phyloP scores from a whole-genome alignment of 164 flowering plant genomes.

The Houttuynia cordata region DNA sequence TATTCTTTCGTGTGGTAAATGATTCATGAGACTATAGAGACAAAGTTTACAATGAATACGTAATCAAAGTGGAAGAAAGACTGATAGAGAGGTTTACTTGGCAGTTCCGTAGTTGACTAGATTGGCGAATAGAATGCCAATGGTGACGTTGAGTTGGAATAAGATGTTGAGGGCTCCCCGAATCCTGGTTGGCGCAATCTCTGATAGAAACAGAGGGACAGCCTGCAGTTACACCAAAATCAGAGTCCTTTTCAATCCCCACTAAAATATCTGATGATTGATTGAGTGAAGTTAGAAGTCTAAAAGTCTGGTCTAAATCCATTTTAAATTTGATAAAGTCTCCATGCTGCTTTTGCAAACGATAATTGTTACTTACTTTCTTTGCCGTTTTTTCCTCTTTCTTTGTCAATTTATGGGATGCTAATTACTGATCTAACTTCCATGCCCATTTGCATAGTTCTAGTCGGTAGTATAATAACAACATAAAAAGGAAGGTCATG shows the following conservation, averaged over 20 bases:
- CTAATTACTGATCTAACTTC: no score
- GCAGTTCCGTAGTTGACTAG: slow-evolving; percentile 85
- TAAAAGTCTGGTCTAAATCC: not conserved
- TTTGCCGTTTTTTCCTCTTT: no score
- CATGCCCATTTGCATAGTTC: no score
- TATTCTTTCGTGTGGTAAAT: no score
- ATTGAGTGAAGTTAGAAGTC: not conserved
- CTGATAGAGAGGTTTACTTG: slow-evolving; percentile 24
- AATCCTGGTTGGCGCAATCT: slow-evolving; percentile 89
- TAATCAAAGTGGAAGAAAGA: not conserved
- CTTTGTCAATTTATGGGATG: no score
- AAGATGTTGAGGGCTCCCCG: slow-evolving; percentile 90
- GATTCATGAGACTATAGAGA: not conserved
- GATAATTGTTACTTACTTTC: no score
- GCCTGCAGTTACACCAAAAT: slow-evolving; percentile 36
- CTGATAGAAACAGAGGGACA: slow-evolving; percentile 86
- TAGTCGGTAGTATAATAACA: no score
- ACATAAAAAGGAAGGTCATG: no score
- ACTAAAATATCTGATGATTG: not conserved
- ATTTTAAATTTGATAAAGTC: no score
- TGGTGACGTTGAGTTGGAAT: slow-evolving; percentile 83
- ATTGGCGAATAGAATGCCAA: slow-evolving; percentile 89
- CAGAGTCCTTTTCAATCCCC: not conserved
- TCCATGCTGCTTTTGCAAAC: no score
- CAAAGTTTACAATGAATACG: not conserved